These are phyloP conservation scores for Aeminium ludgeri DNA, from an alignment of 495 filamentous ascomycete species.

Conservation along the genomic window DNA sequence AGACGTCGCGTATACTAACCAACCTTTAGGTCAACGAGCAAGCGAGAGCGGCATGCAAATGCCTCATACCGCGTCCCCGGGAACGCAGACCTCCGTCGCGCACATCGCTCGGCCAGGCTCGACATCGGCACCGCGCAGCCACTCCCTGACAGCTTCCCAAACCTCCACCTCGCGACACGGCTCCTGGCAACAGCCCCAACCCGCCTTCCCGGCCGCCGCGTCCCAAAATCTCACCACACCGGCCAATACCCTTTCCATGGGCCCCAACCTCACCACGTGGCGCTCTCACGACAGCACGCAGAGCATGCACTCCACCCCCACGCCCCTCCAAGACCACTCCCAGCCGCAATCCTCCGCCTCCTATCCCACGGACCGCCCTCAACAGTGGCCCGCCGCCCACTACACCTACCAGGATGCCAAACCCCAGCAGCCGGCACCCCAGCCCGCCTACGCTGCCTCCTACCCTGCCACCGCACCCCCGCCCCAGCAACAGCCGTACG, in stretches of 20 bases:
- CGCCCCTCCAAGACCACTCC: not conserved
- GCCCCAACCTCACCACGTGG: conserved; percentile 6
- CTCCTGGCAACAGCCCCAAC: conserved; percentile 10
- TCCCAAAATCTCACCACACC: too few species aligned
- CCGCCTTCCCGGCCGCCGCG: not conserved
- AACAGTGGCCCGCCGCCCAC: not conserved
- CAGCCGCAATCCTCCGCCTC: not conserved
- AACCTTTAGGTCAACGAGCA: not conserved
- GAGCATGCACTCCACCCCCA: not conserved
- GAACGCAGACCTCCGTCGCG: not conserved
- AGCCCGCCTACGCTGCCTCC: not conserved
- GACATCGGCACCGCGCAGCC: conserved; percentile 5
- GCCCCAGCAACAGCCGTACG: conserved; percentile 3
- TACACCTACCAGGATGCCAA: not conserved
- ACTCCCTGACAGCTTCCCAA: conserved; percentile 5
- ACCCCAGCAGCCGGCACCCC: not conserved
- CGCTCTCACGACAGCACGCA: conserved; percentile 11
- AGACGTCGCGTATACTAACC: too few species aligned
- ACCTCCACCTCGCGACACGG: conserved; percentile 8
- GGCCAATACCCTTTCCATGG: not conserved
- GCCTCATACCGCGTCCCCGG: conserved; percentile 2
- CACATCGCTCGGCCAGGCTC: conserved; percentile 9
- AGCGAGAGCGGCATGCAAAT: not conserved
- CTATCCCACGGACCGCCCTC: not conserved
- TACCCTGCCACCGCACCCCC: not conserved